phyloP scores from a whole-genome alignment of 768 basidiomycete species.

The Lentinula sp. region DNA sequence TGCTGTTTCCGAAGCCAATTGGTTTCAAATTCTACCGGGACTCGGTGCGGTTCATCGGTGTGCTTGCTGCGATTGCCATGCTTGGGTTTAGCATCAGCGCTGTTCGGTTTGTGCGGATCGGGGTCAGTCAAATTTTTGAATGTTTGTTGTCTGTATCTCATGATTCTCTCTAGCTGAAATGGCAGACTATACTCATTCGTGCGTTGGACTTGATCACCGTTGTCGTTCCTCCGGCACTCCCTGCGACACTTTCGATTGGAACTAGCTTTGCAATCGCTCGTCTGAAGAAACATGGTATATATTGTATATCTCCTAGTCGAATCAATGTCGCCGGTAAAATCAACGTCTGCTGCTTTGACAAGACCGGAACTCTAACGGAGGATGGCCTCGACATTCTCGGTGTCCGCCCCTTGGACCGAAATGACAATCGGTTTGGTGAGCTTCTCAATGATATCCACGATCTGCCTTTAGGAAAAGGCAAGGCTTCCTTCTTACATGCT shows the following conservation, averaged over 20 bases:
- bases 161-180: conserved; percentile 52
- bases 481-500: conserved; percentile 85
- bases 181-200: conserved; percentile 87
- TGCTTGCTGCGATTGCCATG: conserved; percentile 86
- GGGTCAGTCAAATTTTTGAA: conserved; percentile 42
- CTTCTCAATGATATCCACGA: conserved; percentile 83
- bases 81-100: conserved; percentile 90
- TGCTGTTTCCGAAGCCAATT: conserved; percentile 98
- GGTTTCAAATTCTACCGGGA: conserved; percentile 99
- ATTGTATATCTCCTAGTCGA: conserved; percentile 93
- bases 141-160: background rate
- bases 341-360: conserved; percentile 98
- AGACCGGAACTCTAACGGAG: conserved; percentile 97
- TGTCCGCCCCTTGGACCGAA: conserved; percentile 78
- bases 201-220: conserved; percentile 95
- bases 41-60: conserved; percentile 84
- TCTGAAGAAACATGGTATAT: conserved; percentile 82
- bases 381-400: conserved; percentile 97
- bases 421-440: conserved; percentile 78
- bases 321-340: conserved; percentile 95
- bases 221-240: conserved; percentile 95
- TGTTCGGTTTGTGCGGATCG: conserved; percentile 85
- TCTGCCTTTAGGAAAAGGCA: conserved; percentile 64
- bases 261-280: conserved; percentile 92
- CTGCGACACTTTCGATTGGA: conserved; percentile 95